Base-by-base conservation (phyloP, 1,284 basidiomycete genomes). In the Somion occarium region DNA sequence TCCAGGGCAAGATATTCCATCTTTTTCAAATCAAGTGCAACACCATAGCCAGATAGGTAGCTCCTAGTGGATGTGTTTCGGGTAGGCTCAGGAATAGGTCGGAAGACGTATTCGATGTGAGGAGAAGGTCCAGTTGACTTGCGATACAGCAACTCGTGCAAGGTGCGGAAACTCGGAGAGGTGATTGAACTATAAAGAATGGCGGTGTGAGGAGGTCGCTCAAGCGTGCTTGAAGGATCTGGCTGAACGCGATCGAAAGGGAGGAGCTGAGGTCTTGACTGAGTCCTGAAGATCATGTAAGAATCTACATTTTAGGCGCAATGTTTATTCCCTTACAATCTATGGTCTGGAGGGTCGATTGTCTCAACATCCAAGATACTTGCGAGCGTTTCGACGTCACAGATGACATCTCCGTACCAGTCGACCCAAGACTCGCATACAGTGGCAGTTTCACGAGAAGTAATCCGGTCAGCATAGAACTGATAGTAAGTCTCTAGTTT, bases 1-100 rank as follows among this genome's bases (percentile, higher is more conserved):
- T 98, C 94, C 2, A 98, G 75, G 2, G 91, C 93, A 13, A 98
- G 80, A 64, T 99, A 99, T 65, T 99, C 96, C 73, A 85, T 98
- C 71, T 96, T 98, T 74, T 99, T 99, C 59, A 99, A 71, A 60
- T 97, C 93, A 50, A 99, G 75, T 24, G 89, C 79, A 5, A 95
- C 93, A 2, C 95, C 95, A 61, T 93, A 99, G 4, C 96, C 95
- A 5, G 88, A 83, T 3, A 98, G 71, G 55, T 80, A 78, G 51
- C 68, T 78, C 12, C 68, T 65, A 5, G 60, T 52, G 0, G 53
- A 56, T 0, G 51, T 7, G 5, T 58, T 43, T 34, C 52, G 53
- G 4, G 66, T 56, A 2, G 55, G 56, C 15, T 38, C 23, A 1
- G 85, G 80, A 12, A 81, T 72, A 54, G 85, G 84, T 12, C 93